A percentile compares a stretch with the other conserved stretches of the same genome.
These are phyloP conservation scores for Ensete glaucum DNA, from an alignment of 176 grass and related monocot genomes.

Conservation along the genomic window DNA sequence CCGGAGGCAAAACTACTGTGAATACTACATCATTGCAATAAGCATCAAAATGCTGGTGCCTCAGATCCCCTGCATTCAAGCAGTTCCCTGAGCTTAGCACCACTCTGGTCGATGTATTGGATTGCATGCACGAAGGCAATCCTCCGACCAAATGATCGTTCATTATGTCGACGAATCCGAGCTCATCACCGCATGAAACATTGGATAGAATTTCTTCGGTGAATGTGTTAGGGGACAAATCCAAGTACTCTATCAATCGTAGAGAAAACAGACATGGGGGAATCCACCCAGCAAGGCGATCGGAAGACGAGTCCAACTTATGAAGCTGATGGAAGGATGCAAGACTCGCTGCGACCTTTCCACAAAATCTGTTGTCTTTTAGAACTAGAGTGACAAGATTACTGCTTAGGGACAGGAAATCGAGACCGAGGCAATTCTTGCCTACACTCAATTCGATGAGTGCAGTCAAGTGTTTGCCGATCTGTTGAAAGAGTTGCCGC, in stretches of 20 bases:
- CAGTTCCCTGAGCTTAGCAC: too few relatives aligned
- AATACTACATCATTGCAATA: too few relatives aligned
- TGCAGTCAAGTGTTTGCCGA: constrained; percentile 26
- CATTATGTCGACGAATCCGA: constrained; percentile 56
- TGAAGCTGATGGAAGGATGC: constrained; percentile 25
- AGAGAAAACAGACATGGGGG: constrained; percentile 58
- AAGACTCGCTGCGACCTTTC: constrained; percentile 28
- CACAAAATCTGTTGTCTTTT: constrained; percentile 45
- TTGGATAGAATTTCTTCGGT: constrained; percentile 31
- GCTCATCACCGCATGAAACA: constrained; percentile 29
- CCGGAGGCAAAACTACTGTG: too few relatives aligned
- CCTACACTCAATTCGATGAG: constrained; percentile 48
- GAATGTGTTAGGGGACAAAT: constrained; percentile 58
- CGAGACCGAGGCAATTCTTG: constrained; percentile 35
- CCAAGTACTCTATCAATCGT: constrained; percentile 36
- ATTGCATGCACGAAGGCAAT: constrained; percentile 13
- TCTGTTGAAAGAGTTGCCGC: constrained; percentile 45
- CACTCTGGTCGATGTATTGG: too few relatives aligned
- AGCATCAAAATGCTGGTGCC: constrained; percentile 23
- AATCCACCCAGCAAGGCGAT: constrained; percentile 45
- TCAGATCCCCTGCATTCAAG: constrained; percentile 18
- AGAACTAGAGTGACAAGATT: constrained; percentile 32
- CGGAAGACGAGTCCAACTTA: constrained; percentile 45
- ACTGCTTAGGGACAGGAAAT: constrained; percentile 38
- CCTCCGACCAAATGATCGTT: constrained; percentile 53